Evolutionary conservation across 768 basidiomycete genomes (phyloP), one percentile per base, ranked within the genome.

Genomic region (Amanita thiersii): DNA sequence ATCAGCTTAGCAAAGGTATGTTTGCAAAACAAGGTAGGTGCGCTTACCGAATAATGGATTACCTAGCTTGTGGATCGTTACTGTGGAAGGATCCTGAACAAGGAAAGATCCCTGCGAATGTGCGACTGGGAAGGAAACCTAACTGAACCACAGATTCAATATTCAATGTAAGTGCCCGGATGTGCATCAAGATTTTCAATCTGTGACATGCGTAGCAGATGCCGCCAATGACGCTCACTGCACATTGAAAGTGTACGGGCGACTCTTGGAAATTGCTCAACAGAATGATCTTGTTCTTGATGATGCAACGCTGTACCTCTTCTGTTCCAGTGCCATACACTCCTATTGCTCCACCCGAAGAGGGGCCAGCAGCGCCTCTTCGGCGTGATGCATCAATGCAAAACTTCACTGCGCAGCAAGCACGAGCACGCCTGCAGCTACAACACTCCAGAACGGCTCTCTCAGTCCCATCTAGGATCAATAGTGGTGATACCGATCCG

Each of bases 211-310:
- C 23, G 12, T 32, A 21, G 12, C 23, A 66, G 65, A 67, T 48
- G 63, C 64, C 3, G 63, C 64, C 5, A 63, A 64, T 41, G 65
- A 68, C 44, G 63, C 56, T 10, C 64, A 66, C 45, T 56, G 55
- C 23, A 50, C 57, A 1, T 28, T 63, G 10, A 55, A 56, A 50
- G 55, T 63, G 7, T 63, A 59, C 26, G 37, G 50, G 3, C 52
- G 46, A 10, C 52, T 68, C n/a, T 38, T 58, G 3, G 52, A 52
- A 1, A 39, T 61, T n/a, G 55, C 60, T 1, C 23, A 51, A 11
- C 31, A 52, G 37, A 45, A 52, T 17, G 47, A 40, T 1, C 44
- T 51, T 11, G 20, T 38, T 37, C 47, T 58, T 10, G 45, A 50
- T 14, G 7, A 25, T 19, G 17, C 17, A 30, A 30, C 29, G 29